Evolutionary conservation across 306 rosid species (phyloP).

Genomic region (Cicer chorassanicum): DNA sequence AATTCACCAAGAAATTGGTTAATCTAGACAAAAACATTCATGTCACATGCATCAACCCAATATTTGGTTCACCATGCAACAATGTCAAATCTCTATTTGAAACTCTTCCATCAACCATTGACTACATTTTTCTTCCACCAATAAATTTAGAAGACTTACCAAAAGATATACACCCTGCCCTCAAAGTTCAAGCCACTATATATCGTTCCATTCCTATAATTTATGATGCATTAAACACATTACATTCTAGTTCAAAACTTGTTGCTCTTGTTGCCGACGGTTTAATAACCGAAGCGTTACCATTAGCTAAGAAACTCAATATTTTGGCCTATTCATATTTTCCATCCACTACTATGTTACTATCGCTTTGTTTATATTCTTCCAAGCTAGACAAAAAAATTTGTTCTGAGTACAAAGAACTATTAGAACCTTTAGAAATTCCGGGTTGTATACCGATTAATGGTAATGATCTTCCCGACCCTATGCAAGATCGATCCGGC

Average conservation of each 20-base stretch:
- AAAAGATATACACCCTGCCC: constrained; percentile 29
- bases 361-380: constrained; percentile 47
- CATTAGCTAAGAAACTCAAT: constrained; percentile 37
- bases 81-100: constrained; percentile 42
- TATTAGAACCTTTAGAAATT: constrained; percentile 38
- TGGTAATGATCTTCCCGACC: constrained; percentile 44
- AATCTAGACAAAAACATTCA: constrained; percentile 32
- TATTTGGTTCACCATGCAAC: constrained; percentile 36
- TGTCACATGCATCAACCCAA: constrained; percentile 53
- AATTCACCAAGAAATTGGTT: constrained; percentile 42
- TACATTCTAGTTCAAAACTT: constrained; percentile 5
- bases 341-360: constrained; percentile 52
- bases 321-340: constrained; percentile 42
- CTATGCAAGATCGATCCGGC: constrained; percentile 38
- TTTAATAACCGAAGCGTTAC: constrained; percentile 35
- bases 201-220: constrained; percentile 36
- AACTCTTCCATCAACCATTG: constrained; percentile 45
- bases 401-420: constrained; percentile 46
- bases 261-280: constrained; percentile 46
- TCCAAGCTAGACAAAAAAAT: constrained; percentile 43
- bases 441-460: constrained; percentile 50
- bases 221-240: constrained; percentile 19
- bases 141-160: constrained; percentile 13
- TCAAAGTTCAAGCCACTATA: constrained; percentile 25
- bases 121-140: constrained; percentile 44